phyloP scores from a whole-genome alignment of 192 early-diverging fungal genomes.

The Dispira simplex region DNA sequence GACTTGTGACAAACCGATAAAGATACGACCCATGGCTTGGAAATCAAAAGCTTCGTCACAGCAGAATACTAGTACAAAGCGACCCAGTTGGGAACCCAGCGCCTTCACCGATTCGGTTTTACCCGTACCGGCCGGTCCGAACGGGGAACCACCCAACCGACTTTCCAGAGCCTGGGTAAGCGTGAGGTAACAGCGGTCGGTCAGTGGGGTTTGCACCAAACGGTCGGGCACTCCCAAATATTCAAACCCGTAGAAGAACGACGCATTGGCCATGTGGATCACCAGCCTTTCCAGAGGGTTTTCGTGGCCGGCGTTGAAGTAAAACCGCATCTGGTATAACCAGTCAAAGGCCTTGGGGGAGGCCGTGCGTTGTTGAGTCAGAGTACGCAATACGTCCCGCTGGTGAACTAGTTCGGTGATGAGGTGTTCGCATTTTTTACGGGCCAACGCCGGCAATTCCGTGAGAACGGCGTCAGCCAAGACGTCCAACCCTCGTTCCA shows the following conservation, averaged over 20 bases:
- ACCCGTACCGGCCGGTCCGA: slow-evolving; percentile 97
- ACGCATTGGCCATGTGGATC: slow-evolving; percentile 86
- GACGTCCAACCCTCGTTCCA: slow-evolving; percentile 60
- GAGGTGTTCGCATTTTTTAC: slow-evolving; percentile 94
- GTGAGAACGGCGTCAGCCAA: slow-evolving; percentile 88
- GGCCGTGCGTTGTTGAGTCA: slow-evolving; percentile 29
- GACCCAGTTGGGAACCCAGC: slow-evolving; percentile 82
- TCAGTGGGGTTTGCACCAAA: slow-evolving; percentile 96
- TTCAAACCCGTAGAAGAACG: slow-evolving; percentile 94
- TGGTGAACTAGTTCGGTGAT: slow-evolving; percentile 99
- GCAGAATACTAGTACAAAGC: slow-evolving; percentile 98
- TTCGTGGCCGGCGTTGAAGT: slow-evolving; percentile 41
- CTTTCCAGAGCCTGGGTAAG: slow-evolving; percentile 91
- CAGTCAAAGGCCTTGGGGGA: slow-evolving; percentile 76
- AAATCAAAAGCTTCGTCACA: slow-evolving; percentile 99
- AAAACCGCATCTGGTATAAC: slow-evolving; percentile 95
- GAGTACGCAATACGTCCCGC: slow-evolving; percentile 72
- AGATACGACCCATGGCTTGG: slow-evolving; percentile 99
- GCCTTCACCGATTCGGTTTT: slow-evolving; percentile 99
- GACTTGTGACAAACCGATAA: slow-evolving; percentile 96
- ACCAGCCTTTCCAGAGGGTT: slow-evolving; percentile 55
- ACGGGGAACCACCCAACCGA: slow-evolving; percentile 90
- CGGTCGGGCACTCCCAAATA: slow-evolving; percentile 95
- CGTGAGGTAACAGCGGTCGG: slow-evolving; percentile 97
- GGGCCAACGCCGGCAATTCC: slow-evolving; percentile 64